phyloP scores from a whole-genome alignment of 345 rosid genomes.

The Pugionium cornutum region DNA sequence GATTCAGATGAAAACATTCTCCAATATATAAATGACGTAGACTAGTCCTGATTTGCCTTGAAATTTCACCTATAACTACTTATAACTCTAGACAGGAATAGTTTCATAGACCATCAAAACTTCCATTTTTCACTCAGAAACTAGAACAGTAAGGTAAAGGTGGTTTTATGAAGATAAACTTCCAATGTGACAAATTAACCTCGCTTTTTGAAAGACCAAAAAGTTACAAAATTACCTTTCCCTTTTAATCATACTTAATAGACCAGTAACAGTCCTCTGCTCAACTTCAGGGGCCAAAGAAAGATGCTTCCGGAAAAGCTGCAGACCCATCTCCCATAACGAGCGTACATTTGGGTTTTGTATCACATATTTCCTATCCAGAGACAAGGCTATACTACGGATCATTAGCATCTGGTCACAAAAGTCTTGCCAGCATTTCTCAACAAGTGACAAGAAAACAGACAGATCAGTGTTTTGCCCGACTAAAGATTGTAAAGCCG shows the following conservation, averaged over 20 bases:
- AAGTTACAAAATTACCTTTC: constrained; percentile 61
- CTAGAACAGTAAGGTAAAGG: not conserved
- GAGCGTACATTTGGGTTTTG: constrained; percentile 73
- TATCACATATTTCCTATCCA: constrained; percentile 83
- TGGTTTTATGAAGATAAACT: not conserved
- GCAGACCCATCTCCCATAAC: constrained; percentile 95
- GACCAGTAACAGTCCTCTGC: constrained; percentile 87
- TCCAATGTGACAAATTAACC: not conserved
- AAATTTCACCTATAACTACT: not conserved
- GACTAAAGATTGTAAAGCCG: constrained; percentile 60
- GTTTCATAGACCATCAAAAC: not conserved
- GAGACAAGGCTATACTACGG: constrained; percentile 82
- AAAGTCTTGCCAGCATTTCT: constrained; percentile 89
- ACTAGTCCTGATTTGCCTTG: not conserved
- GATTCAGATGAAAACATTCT: not conserved
- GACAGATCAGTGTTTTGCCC: constrained; percentile 83
- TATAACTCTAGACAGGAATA: no score
- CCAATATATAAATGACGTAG: not conserved
- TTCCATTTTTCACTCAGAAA: not conserved
- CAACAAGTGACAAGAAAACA: constrained; percentile 76
- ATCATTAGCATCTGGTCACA: constrained; percentile 92
- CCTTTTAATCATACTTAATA: constrained; percentile 76
- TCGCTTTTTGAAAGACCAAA: not conserved
- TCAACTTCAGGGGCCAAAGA: constrained; percentile 70
- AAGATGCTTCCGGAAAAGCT: constrained; percentile 77